These are phyloP conservation scores for Fusarium buharicum DNA, from an alignment of 2,329 filamentous ascomycete genomes.

Conservation along the genomic window DNA sequence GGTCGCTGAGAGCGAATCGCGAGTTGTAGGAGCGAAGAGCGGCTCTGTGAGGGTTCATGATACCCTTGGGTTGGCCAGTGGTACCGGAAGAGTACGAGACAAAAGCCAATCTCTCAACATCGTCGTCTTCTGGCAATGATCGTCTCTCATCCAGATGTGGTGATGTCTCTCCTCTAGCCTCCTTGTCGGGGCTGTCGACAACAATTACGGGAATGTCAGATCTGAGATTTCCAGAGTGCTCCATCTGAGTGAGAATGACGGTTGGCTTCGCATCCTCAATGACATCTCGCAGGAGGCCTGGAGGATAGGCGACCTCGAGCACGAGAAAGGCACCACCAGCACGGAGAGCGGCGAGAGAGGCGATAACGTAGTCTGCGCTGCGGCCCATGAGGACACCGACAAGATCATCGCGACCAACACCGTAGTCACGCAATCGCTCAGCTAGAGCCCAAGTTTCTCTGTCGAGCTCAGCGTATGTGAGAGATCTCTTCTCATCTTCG, in stretches of 20 bases:
- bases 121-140: slow-evolving; percentile 69
- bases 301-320: slow-evolving; percentile 81
- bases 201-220: slow-evolving; percentile 70
- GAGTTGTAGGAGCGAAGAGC: slow-evolving; percentile 79
- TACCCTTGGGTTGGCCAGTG: slow-evolving; percentile 82
- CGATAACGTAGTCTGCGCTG: slow-evolving; percentile 82
- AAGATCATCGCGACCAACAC: slow-evolving; percentile 76
- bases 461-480: slow-evolving; percentile 80
- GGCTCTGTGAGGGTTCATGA: slow-evolving; percentile 80
- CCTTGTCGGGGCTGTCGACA: slow-evolving; percentile 62
- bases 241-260: slow-evolving; percentile 74
- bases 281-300: slow-evolving; percentile 77
- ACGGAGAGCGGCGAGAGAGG: slow-evolving; percentile 79
- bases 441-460: slow-evolving; percentile 72
- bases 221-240: slow-evolving; percentile 73
- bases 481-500: slow-evolving; percentile 73
- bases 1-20: slow-evolving; percentile 75
- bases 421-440: slow-evolving; percentile 70
- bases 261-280: slow-evolving; percentile 78
- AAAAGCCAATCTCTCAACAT: slow-evolving; percentile 79
- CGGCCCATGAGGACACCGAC: slow-evolving; percentile 81
- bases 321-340: slow-evolving; percentile 84
- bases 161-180: slow-evolving; percentile 41
- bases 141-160: slow-evolving; percentile 55
- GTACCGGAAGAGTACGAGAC: slow-evolving; percentile 85